phyloP scores from a whole-genome alignment of 2,329 filamentous ascomycete species.

The Neoarthrinium moseri region DNA sequence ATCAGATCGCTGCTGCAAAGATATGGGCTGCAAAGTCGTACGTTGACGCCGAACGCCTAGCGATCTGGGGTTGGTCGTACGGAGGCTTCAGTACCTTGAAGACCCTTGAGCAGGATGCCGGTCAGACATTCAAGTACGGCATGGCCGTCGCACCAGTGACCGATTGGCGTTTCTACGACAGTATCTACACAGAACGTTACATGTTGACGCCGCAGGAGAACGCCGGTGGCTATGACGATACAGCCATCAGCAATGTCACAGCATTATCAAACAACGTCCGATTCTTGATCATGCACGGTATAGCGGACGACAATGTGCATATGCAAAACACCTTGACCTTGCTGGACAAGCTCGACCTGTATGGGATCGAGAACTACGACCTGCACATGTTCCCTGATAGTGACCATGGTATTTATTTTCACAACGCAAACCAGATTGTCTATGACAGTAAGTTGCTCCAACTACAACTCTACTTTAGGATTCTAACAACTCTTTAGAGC shows the following conservation, averaged over 20 bases:
- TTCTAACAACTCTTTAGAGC: slow-evolving; percentile 51
- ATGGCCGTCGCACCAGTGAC: slow-evolving; percentile 99
- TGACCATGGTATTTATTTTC: slow-evolving; percentile 92
- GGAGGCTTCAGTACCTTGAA: slow-evolving; percentile 95
- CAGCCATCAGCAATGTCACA: slow-evolving; percentile 71
- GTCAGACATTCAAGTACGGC: slow-evolving; percentile 88
- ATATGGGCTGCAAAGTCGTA: slow-evolving; percentile 80
- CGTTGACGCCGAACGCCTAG: slow-evolving; percentile 77
- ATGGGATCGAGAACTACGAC: slow-evolving; percentile 87
- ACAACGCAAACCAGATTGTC: slow-evolving; percentile 87
- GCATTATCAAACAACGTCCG: slow-evolving; percentile 75
- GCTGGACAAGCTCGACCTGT: slow-evolving; percentile 82
- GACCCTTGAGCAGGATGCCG: slow-evolving; percentile 87
- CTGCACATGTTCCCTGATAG: slow-evolving; percentile 96
- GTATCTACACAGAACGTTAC: slow-evolving; percentile 92
- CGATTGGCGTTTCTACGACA: slow-evolving; percentile 95
- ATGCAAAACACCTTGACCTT: slow-evolving; percentile 90
- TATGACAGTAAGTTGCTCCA: slow-evolving; percentile 74
- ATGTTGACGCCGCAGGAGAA: slow-evolving; percentile 95
- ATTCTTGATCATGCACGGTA: slow-evolving; percentile 93
- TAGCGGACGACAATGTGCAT: slow-evolving; percentile 97
- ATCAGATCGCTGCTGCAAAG: slow-evolving; percentile 89
- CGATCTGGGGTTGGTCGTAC: slow-evolving; percentile 98
- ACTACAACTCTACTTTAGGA: slow-evolving; percentile 1
- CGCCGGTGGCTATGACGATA: slow-evolving; percentile 69